Percentiles rank a stretch among this genome's conserved stretches.
phyloP scores from a whole-genome alignment of 148 eudicot genomes.

The Salicornia ramosissima region DNA sequence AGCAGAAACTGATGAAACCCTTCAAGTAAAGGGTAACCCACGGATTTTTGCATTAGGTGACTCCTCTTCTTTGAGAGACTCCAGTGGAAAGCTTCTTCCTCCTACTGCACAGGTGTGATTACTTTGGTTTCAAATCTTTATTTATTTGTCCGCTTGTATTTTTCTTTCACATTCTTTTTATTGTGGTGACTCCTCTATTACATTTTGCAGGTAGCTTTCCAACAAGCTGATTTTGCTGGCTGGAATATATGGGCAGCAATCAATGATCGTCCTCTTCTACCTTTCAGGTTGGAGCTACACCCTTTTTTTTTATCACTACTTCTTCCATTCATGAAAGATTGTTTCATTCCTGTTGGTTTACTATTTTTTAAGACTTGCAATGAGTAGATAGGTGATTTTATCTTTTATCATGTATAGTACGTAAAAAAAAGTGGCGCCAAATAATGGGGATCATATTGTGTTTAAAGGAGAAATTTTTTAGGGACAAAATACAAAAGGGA shows the following conservation, averaged over 20 bases:
- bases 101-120: slow-evolving; percentile 82
- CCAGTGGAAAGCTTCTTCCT: slow-evolving; percentile 80
- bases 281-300: slow-evolving; percentile 65
- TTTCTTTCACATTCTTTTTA: background rate
- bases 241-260: slow-evolving; percentile 99
- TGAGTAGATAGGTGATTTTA: no score
- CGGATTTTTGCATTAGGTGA: slow-evolving; percentile 92
- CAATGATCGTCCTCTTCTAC: slow-evolving; percentile 76
- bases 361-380: no score
- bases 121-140: background rate
- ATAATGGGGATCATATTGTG: no score
- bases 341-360: no score
- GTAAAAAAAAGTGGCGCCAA: no score
- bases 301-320: no score
- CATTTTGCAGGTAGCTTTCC: slow-evolving; percentile 80
- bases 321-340: no score
- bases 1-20: slow-evolving; percentile 93
- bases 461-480: no score
- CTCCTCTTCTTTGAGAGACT: slow-evolving; percentile 76
- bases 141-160: background rate
- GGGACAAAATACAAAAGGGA: no score
- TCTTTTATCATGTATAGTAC: no score
- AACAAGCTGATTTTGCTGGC: slow-evolving; percentile 95
- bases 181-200: background rate
- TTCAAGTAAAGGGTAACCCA: slow-evolving; percentile 89